Base-by-base conservation (phyloP, 2,329 filamentous ascomycete species). In the Elsinoe batatas region DNA sequence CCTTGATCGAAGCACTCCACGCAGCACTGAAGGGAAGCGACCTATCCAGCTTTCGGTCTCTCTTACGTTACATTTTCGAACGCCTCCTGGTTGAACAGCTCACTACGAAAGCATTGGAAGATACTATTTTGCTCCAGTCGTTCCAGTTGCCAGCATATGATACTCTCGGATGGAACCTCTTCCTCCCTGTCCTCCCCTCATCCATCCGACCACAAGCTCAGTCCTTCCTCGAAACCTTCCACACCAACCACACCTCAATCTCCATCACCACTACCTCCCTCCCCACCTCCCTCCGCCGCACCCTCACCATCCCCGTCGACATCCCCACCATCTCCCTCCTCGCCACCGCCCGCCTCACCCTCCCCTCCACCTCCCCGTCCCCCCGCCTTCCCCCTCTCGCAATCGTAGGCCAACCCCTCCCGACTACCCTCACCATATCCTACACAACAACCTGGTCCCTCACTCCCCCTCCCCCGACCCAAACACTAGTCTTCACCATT, bases 241-340 rank as follows among this genome's bases (percentile, higher is more conserved):
- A 84, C 64, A 67, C 74, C 67, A 53, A 63, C 57, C 67, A 64
- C 65, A 49, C 20, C 7, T 37, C 46, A 17, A 35, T 72, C 61
- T 59, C 61, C 18, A 61, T 64, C 54, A 55, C 56, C 56, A 57
- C 40, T 62, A 65, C 43, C 15, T 46, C 61, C 12, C 1, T 69
- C 67, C 1, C 65, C 15, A 47, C 53, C 12, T 26, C 17, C 7
- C 63, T 6, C 67, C 18, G 10, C 42, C 30, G 57, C 53, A 83
- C 82, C 11, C 91, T 98, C 62, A 76, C 86, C 30, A 94, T 98
- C 54, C 88, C 91, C 0, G 91, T 98, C 12, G 89, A 95, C 57
- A 82, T 98, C 1, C 91, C 91, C 0, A 83, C 85, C 1, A 77
- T 95, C 1, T 82, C 88, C 47, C 81, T 95, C 17, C 80, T 97